These are phyloP conservation scores for Sonneratia alba DNA, from an alignment of 345 rosid genomes.

Conservation along the genomic window DNA sequence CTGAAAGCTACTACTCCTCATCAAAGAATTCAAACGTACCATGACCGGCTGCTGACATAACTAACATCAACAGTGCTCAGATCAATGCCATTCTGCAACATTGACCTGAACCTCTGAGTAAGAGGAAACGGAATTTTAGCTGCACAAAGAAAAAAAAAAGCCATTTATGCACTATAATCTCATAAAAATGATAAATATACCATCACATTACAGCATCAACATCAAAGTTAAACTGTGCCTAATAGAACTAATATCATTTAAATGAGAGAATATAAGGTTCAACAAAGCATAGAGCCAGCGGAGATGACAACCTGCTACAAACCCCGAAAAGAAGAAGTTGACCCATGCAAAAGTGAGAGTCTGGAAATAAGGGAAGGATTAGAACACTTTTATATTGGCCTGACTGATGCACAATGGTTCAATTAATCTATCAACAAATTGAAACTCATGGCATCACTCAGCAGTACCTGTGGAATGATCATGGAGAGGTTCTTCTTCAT, in stretches of 20 bases:
- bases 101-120: slow-evolving; percentile 94
- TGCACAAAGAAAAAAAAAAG: slow-evolving; percentile 16
- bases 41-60: slow-evolving; percentile 97
- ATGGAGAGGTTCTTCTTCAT: slow-evolving; percentile 99
- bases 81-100: slow-evolving; percentile 99
- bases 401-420: not conserved
- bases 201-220: not conserved
- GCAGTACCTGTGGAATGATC: slow-evolving; percentile 91
- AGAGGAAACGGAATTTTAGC: slow-evolving; percentile 98
- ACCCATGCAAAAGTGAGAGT: slow-evolving; percentile 98
- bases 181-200: not conserved
- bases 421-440: not conserved
- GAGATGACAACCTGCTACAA: slow-evolving; percentile 72
- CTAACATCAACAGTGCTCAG: slow-evolving; percentile 98
- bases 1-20: not conserved
- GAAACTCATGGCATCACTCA: not conserved
- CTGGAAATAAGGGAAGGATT: slow-evolving; percentile 31
- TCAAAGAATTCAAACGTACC: slow-evolving; percentile 32
- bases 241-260: not conserved
- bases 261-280: not conserved
- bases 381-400: slow-evolving; percentile 12
- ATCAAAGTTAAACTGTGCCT: not conserved
- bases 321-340: slow-evolving; percentile 99
- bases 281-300: not conserved
- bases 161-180: not conserved